These are phyloP conservation scores for Berkeleyomyces basicola DNA, from an alignment of 2,329 filamentous ascomycete genomes.

Conservation along the genomic window DNA sequence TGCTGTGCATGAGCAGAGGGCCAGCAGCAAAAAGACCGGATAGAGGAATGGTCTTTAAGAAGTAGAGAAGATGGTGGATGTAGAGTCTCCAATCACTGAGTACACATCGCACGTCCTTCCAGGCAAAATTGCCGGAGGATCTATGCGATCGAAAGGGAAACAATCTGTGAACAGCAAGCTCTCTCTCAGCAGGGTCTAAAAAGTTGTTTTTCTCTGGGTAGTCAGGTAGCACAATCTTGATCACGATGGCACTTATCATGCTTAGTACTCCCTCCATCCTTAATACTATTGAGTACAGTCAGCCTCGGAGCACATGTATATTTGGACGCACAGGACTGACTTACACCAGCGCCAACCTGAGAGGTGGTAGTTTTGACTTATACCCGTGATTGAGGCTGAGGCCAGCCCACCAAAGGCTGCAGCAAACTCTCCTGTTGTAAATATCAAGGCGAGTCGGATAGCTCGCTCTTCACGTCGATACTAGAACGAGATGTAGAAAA, in stretches of 20 bases:
- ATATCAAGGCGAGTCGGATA: slow-evolving; percentile 51
- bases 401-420: slow-evolving; percentile 59
- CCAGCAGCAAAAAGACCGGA: slow-evolving; percentile 45
- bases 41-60: slow-evolving; percentile 37
- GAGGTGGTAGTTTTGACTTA: slow-evolving; percentile 45
- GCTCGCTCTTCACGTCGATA: slow-evolving; percentile 56
- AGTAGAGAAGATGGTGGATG: slow-evolving; percentile 42
- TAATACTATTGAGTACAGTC: slow-evolving; percentile 24
- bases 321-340: slow-evolving; percentile 45
- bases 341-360: slow-evolving; percentile 50
- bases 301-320: neutral
- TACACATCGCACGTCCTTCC: slow-evolving; percentile 52
- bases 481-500: slow-evolving; percentile 57
- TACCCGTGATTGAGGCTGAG: slow-evolving; percentile 54
- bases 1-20: slow-evolving; percentile 40
- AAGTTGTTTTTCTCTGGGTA: slow-evolving; percentile 47
- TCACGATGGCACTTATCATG: slow-evolving; percentile 41
- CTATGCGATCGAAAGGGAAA: slow-evolving; percentile 34
- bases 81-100: slow-evolving; percentile 52
- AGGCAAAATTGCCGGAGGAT: slow-evolving; percentile 43
- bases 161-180: slow-evolving; percentile 32
- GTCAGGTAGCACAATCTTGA: slow-evolving; percentile 53
- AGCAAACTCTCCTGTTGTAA: slow-evolving; percentile 51
- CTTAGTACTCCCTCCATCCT: slow-evolving; percentile 50
- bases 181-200: slow-evolving; percentile 34